A percentile compares a stretch with the other conserved stretches of the same genome.
Conservation (phyloP, 2,329 filamentous ascomycete species). For the Ascochyta koolunga region DNA sequence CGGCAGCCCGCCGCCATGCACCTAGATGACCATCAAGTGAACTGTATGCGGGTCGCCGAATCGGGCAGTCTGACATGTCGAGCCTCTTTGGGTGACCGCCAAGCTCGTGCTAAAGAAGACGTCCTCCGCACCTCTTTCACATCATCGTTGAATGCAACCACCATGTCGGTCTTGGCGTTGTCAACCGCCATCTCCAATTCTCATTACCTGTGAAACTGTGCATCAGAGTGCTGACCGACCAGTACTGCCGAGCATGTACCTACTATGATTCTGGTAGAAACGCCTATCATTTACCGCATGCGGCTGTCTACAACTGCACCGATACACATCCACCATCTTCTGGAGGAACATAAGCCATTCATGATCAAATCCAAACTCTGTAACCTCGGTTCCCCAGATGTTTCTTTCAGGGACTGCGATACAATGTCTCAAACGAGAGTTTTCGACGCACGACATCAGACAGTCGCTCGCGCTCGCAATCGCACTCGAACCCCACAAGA, state of each 20-base stretch:
- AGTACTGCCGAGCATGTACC: too few species aligned
- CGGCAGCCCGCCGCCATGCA: neutral
- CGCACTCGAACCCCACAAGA: too few species aligned
- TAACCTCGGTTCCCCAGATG: too few species aligned
- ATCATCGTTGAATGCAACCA: neutral
- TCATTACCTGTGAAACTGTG: neutral
- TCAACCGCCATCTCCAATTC: neutral
- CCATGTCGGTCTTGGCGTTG: neutral
- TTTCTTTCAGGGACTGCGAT: neutral
- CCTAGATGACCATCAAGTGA: neutral
- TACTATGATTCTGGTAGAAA: too few species aligned
- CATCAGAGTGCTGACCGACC: neutral
- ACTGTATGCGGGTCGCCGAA: slow-evolving; percentile 3
- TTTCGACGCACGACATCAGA: neutral
- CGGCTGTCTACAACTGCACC: slow-evolving; percentile 1
- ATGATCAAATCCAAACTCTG: too few species aligned
- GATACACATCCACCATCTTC: too few species aligned
- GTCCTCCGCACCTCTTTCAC: neutral
- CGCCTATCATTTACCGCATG: neutral
- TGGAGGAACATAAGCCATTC: too few species aligned
- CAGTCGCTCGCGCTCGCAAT: neutral
- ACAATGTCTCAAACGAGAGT: neutral
- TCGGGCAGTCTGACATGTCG: neutral
- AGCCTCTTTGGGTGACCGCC: neutral
- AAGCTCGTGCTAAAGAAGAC: neutral